Conservation (phyloP, 768 basidiomycete genomes). For the Tubosaeta sp. region DNA sequence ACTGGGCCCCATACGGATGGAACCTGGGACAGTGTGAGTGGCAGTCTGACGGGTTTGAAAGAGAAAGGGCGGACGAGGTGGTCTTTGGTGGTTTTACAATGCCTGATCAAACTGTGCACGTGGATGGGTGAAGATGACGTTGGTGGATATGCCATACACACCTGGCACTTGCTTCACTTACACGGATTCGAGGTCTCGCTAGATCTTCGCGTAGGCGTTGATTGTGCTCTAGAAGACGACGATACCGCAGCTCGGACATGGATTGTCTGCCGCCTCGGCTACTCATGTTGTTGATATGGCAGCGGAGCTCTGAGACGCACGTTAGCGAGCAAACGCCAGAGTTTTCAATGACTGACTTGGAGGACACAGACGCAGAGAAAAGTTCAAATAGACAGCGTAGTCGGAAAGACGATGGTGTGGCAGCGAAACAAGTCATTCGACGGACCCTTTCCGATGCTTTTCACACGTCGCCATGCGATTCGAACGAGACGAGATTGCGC, state of each 20-base stretch:
- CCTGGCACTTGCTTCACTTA: constrained; percentile 71
- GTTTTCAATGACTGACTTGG: constrained; percentile 4
- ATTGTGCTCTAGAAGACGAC: constrained; percentile 75
- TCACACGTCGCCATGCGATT: constrained; percentile 22
- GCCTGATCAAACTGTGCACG: constrained; percentile 56
- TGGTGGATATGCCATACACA: constrained; percentile 31
- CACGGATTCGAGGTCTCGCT: constrained; percentile 62
- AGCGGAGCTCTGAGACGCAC: background rate
- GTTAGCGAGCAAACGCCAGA: background rate
- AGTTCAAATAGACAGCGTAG: background rate
- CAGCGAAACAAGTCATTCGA: constrained; percentile 6
- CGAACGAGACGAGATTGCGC: background rate
- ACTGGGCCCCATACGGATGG: constrained; percentile 97
- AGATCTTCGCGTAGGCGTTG: constrained; percentile 68
- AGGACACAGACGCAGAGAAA: background rate
- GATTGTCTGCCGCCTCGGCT: constrained; percentile 62
- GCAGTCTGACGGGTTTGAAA: background rate
- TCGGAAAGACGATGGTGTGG: constrained; percentile 6
- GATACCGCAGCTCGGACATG: constrained; percentile 78
- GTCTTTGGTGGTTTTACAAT: constrained; percentile 71
- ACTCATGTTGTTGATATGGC: constrained; percentile 42
- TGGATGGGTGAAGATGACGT: constrained; percentile 3
- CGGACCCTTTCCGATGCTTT: constrained; percentile 8
- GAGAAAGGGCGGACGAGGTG: constrained; percentile 46
- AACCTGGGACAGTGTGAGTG: constrained; percentile 47